Evolutionary conservation across 2,329 filamentous ascomycete genomes (phyloP).

Genomic region (Cercospora sesami): DNA sequence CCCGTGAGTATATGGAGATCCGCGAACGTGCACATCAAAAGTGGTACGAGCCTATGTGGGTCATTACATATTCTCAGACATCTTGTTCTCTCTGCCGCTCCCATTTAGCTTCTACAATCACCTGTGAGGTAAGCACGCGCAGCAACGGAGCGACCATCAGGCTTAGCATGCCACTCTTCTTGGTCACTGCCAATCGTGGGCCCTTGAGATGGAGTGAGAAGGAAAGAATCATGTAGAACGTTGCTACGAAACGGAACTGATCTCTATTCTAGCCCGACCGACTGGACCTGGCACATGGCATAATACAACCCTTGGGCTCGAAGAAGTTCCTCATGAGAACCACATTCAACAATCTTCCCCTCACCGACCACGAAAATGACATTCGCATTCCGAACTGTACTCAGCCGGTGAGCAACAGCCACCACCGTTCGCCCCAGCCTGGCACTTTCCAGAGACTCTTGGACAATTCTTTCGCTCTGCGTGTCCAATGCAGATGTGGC

Average conservation of each 20-base stretch:
- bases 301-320: constrained; percentile 42
- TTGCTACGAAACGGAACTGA: no score
- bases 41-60: background rate
- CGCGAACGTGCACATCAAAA: background rate
- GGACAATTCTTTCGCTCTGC: constrained; percentile 64
- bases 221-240: no score
- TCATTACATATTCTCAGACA: background rate
- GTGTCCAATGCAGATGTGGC: constrained; percentile 63
- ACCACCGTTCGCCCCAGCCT: constrained; percentile 40
- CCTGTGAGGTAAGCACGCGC: background rate
- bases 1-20: background rate
- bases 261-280: background rate
- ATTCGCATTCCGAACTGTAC: constrained; percentile 41
- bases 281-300: constrained; percentile 41
- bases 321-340: constrained; percentile 43
- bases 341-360: constrained; percentile 41
- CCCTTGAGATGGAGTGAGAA: no score
- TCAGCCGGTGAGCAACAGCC: constrained; percentile 44
- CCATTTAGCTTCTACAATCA: background rate
- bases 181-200: no score
- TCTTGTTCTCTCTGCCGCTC: background rate
- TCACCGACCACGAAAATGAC: constrained; percentile 42
- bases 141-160: background rate
- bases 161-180: no score
- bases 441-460: constrained; percentile 63